Percentiles rank a stretch among this genome's conserved stretches.
Evolutionary conservation across 805 yeast genomes (phyloP).

Genomic region (Zygotorulaspora sp.): DNA sequence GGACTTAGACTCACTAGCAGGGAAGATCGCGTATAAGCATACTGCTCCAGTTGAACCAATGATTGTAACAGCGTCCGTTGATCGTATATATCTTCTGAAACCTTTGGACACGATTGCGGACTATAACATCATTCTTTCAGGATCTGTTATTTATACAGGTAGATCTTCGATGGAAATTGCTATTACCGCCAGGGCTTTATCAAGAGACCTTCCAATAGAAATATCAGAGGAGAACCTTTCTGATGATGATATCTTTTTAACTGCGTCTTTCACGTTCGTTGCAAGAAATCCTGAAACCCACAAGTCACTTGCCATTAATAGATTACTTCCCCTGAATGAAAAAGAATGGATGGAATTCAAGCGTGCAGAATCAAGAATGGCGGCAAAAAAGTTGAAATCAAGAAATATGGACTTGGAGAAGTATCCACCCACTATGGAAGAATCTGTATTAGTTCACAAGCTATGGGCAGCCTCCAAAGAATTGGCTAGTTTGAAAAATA

Average conservation of each 20-base stretch:
- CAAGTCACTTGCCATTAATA: slow-evolving; percentile 80
- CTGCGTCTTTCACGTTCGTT: slow-evolving; percentile 91
- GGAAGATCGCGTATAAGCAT: slow-evolving; percentile 87
- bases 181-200: slow-evolving; percentile 79
- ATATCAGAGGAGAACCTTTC: slow-evolving; percentile 52
- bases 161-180: slow-evolving; percentile 92
- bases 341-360: slow-evolving; percentile 78
- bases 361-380: slow-evolving; percentile 85
- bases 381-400: slow-evolving; percentile 77
- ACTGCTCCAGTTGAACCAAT: slow-evolving; percentile 95
- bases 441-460: slow-evolving; percentile 68
- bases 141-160: slow-evolving; percentile 94
- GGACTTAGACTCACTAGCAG: slow-evolving; percentile 91
- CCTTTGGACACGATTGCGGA: slow-evolving; percentile 72
- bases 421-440: slow-evolving; percentile 72
- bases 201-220: slow-evolving; percentile 47
- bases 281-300: slow-evolving; percentile 94
- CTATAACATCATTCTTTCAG: slow-evolving; percentile 77
- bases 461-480: slow-evolving; percentile 58
- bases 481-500: slow-evolving; percentile 31
- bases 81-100: slow-evolving; percentile 80
- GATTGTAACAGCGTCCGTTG: slow-evolving; percentile 93
- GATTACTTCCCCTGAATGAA: slow-evolving; percentile 68
- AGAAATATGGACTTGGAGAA: slow-evolving; percentile 53
- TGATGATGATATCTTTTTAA: slow-evolving; percentile 66